Conservation (phyloP, 495 filamentous ascomycete species). For the Aspergillus incahuasiensis region DNA sequence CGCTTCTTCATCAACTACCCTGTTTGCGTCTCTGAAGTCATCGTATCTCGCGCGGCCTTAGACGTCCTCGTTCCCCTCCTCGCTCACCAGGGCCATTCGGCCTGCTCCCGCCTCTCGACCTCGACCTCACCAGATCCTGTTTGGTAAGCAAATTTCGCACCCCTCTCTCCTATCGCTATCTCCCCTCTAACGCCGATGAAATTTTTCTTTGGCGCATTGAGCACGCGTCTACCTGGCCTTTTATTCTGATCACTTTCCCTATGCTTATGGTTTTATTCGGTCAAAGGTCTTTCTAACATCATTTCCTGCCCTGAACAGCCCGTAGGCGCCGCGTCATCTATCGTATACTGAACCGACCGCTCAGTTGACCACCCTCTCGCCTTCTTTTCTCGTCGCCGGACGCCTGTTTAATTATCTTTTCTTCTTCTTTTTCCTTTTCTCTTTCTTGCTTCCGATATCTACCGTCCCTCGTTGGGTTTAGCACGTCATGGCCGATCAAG, state of each 20-base stretch:
- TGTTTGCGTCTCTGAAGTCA: constrained; percentile 1
- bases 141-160: constrained; percentile 11
- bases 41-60: constrained; percentile 3
- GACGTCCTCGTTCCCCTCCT: background rate
- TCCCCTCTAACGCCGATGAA: constrained; percentile 11
- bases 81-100: constrained; percentile 8
- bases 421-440: constrained; percentile 22
- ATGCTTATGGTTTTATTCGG: background rate
- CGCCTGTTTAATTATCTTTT: constrained; percentile 22
- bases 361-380: constrained; percentile 33
- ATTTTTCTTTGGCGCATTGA: constrained; percentile 26
- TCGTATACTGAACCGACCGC: constrained; percentile 29
- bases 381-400: constrained; percentile 20
- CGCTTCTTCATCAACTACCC: constrained; percentile 2
- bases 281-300: constrained; percentile 6
- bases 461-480: constrained; percentile 28
- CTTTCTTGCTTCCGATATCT: constrained; percentile 22
- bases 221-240: constrained; percentile 17
- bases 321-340: constrained; percentile 39
- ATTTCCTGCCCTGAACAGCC: constrained; percentile 22
- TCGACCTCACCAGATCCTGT: constrained; percentile 9
- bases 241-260: background rate
- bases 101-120: constrained; percentile 6
- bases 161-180: constrained; percentile 11
- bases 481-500: constrained; percentile 86